Conservation (phyloP, 257 asterid genomes). For the Datura wrightii region DNA sequence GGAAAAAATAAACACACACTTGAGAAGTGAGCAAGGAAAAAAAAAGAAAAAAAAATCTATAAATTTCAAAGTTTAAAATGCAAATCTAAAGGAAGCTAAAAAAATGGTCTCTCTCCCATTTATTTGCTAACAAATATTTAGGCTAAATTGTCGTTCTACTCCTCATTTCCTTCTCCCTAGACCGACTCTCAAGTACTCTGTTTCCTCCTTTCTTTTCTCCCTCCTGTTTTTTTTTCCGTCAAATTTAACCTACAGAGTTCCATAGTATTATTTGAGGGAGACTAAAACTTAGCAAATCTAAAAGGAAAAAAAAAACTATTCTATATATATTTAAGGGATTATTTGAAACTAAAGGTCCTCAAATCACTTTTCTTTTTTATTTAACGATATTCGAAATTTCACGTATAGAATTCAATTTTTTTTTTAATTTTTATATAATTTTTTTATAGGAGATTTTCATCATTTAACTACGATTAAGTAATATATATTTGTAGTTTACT, state of each 20-base stretch:
- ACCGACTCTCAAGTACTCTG: conserved; percentile 42
- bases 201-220: conserved; percentile 22
- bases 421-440: neutral
- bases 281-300: neutral
- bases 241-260: neutral
- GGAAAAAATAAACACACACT: neutral
- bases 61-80: conserved; percentile 12
- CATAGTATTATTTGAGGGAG: neutral
- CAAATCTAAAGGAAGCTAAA: conserved; percentile 34
- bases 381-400: neutral
- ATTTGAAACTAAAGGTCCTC: neutral
- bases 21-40: neutral
- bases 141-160: conserved; percentile 48
- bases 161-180: conserved; percentile 41
- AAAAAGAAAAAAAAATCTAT: neutral
- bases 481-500: conserved; percentile 30
- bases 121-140: neutral
- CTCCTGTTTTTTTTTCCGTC: neutral
- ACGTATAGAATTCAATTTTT: too few relatives aligned
- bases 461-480: too few relatives aligned
- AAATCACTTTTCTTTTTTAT: neutral
- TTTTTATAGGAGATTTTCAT: neutral
- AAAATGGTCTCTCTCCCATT: conserved; percentile 27
- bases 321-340: too few relatives aligned
- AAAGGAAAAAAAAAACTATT: too few relatives aligned